Conservation (phyloP, 1,284 basidiomycete species). For the Moniliophthora roreri region DNA sequence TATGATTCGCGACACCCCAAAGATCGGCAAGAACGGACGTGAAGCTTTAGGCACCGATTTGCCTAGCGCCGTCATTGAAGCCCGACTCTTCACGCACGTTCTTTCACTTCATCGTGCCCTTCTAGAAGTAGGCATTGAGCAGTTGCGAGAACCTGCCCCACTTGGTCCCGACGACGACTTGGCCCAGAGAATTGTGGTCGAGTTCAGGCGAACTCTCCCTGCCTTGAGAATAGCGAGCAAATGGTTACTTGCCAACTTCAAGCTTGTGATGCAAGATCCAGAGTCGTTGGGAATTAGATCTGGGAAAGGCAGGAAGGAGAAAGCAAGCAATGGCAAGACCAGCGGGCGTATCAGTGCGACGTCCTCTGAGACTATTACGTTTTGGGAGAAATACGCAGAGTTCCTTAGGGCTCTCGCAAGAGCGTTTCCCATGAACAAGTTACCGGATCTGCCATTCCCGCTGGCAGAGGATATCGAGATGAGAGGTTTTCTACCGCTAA, state of each 20-base stretch:
- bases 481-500: constrained; percentile 84
- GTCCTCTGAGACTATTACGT: constrained; percentile 42
- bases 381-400: constrained; percentile 76
- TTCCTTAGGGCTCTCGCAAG: constrained; percentile 66
- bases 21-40: constrained; percentile 24
- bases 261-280: constrained; percentile 58
- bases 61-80: constrained; percentile 48
- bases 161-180: constrained; percentile 63
- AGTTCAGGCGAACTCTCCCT: constrained; percentile 84
- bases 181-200: constrained; percentile 82
- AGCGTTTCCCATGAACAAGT: constrained; percentile 68
- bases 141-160: constrained; percentile 51
- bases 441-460: constrained; percentile 65
- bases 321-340: constrained; percentile 25
- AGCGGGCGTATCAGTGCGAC: constrained; percentile 15
- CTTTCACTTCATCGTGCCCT: constrained; percentile 69
- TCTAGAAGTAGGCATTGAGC: constrained; percentile 62
- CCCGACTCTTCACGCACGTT: constrained; percentile 71
- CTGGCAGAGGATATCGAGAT: constrained; percentile 93
- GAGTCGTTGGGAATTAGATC: constrained; percentile 24
- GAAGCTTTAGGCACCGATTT: constrained; percentile 21
- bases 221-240: constrained; percentile 86
- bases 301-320: constrained; percentile 24
- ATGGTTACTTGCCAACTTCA: constrained; percentile 83
- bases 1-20: constrained; percentile 51